phyloP scores from a whole-genome alignment of 2,329 filamentous ascomycete genomes.

The Clarireedia homoeocarpa region DNA sequence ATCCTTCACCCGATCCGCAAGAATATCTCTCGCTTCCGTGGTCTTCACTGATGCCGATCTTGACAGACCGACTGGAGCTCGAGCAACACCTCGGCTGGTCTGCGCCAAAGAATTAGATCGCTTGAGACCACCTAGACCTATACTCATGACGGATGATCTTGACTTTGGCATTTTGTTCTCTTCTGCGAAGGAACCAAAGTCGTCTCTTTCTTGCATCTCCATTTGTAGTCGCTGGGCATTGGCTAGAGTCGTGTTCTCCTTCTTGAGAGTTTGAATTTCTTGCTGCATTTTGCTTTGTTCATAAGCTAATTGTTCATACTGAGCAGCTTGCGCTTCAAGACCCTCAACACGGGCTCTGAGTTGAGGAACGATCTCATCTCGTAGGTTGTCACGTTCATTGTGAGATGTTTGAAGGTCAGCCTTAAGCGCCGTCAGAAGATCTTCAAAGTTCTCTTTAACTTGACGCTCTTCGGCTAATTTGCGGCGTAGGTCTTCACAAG shows the following conservation, averaged over 20 bases:
- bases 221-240: slow-evolving; percentile 41
- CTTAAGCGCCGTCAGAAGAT: slow-evolving; percentile 76
- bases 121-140: slow-evolving; percentile 38
- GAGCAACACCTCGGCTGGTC: slow-evolving; percentile 9
- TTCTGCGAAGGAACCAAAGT: slow-evolving; percentile 54
- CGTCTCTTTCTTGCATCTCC: slow-evolving; percentile 36
- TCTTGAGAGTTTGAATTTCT: slow-evolving; percentile 64
- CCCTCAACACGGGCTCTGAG: slow-evolving; percentile 70
- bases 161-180: slow-evolving; percentile 33
- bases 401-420: slow-evolving; percentile 73
- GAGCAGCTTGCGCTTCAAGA: slow-evolving; percentile 64
- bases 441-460: slow-evolving; percentile 89
- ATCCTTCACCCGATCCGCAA: slow-evolving; percentile 79
- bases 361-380: slow-evolving; percentile 79
- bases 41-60: slow-evolving; percentile 46
- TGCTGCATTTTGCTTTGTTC: slow-evolving; percentile 82
- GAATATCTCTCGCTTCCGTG: slow-evolving; percentile 51
- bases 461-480: slow-evolving; percentile 78
- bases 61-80: slow-evolving; percentile 38
- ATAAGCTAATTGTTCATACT: slow-evolving; percentile 66
- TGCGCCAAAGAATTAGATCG: slow-evolving; percentile 60
- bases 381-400: slow-evolving; percentile 85
- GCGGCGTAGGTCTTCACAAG: slow-evolving; percentile 75
- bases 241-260: slow-evolving; percentile 50
- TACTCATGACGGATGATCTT: slow-evolving; percentile 11